Base-by-base conservation (phyloP, 257 asterid genomes). In the Henckelia pumila region DNA sequence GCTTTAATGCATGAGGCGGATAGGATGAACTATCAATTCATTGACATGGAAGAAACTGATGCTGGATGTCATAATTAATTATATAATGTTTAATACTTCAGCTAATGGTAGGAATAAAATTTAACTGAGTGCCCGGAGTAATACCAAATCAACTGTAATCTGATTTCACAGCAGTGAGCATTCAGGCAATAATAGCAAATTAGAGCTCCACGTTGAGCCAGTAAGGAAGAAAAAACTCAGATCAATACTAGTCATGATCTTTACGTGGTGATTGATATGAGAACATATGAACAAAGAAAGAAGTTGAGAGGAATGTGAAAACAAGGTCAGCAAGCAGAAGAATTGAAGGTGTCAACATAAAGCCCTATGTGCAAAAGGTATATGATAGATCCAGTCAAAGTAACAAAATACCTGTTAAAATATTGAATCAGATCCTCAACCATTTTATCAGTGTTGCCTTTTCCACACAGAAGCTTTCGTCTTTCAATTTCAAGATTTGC, bases 401-500 rank as follows among this genome's bases (percentile, higher is more conserved):
- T 21, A 26, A 35, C 25, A 66, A 73, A 63, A 47, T 72, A 91
- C 99, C 96, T 85, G 71, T 70, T 59, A 76, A 85, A 94, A 80
- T 87, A 94, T 65, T 76, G 89, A 76, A 81, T 55, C 74, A 94
- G 80, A 69, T 76, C 87, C 82, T 78, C 91, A 66, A 74, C 77
- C 49, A 94, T 70, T 72, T 85, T 85, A 57, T 76, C 80, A 56
- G 81, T 63, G 70, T 87, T 89, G 44, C 93, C 95, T 76, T 79
- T 86, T 44, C 91, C 91, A 73, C 76, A 67, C 66, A 86, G 76
- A 84, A 91, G 77, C 80, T 89, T 91, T 65, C 70, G 84, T 76
- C 89, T 87, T 74, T 83, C 96, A 71, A 94, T 87, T 85, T 94
- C 98, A 77, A 94, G 89, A 59, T 64, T 79, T 35, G 89, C 99